Percentiles rank a stretch among this genome's conserved stretches.
These are phyloP conservation scores for Tuber microsphaerosporum DNA, from an alignment of 495 filamentous ascomycete species.

Conservation along the genomic window DNA sequence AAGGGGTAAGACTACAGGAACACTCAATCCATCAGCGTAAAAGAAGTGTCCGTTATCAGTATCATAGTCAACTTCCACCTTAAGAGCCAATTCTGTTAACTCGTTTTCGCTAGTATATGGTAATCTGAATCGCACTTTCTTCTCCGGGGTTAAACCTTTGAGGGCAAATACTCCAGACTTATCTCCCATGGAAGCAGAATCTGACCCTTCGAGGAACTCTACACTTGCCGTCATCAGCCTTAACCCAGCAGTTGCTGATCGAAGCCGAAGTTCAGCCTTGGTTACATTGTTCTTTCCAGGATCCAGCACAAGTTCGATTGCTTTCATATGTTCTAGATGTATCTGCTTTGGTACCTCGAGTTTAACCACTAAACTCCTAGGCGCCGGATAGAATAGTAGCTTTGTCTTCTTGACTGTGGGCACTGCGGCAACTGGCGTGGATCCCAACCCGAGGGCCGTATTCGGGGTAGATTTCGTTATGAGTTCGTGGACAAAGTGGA, in stretches of 20 bases:
- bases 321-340: constrained; percentile 68
- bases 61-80: constrained; percentile 68
- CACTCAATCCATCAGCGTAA: constrained; percentile 58
- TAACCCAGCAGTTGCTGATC: constrained; percentile 78
- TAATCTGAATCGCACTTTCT: constrained; percentile 55
- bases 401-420: constrained; percentile 45
- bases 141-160: constrained; percentile 48
- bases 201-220: constrained; percentile 49
- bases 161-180: constrained; percentile 65
- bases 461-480: constrained; percentile 37
- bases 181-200: constrained; percentile 48
- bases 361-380: constrained; percentile 30
- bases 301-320: constrained; percentile 63
- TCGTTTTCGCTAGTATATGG: constrained; percentile 83
- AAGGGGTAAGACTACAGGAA: constrained; percentile 66
- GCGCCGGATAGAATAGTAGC: constrained; percentile 35
- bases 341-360: constrained; percentile 50
- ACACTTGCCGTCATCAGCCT: constrained; percentile 70
- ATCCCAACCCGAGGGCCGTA: constrained; percentile 26
- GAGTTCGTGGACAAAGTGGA: constrained; percentile 60
- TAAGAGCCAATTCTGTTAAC: constrained; percentile 61
- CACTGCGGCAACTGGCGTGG: constrained; percentile 42
- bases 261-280: constrained; percentile 62
- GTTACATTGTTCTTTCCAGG: constrained; percentile 72
- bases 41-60: constrained; percentile 66